These are phyloP conservation scores for Chlorella vulgaris DNA, from an alignment of 139 green algal genomes.

Conservation along the genomic window DNA sequence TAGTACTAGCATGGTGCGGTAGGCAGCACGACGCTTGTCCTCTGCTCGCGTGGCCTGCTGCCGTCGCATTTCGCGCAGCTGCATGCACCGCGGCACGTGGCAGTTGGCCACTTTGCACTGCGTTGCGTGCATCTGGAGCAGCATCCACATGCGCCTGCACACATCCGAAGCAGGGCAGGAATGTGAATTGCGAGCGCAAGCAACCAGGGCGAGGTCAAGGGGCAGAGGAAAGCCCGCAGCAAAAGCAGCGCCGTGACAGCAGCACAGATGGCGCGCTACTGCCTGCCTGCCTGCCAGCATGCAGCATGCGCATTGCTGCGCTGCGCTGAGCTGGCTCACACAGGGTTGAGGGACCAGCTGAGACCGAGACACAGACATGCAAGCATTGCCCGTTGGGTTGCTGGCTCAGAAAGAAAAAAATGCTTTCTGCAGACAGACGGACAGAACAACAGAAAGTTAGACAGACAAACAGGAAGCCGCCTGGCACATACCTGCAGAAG, in stretches of 20 bases:
- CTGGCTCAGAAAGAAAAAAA: too few species aligned
- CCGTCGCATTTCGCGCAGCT: constrained; percentile 87
- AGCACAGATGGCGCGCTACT: neutral
- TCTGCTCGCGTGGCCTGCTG: constrained; percentile 80
- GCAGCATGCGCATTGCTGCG: too few species aligned
- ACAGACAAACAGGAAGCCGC: too few species aligned
- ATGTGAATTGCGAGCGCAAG: neutral
- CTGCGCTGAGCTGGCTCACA: too few species aligned
- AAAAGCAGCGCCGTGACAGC: too few species aligned
- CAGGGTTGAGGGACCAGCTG: too few species aligned
- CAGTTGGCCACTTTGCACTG: constrained; percentile 82
- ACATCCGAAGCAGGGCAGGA: too few species aligned
- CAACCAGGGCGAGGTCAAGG: neutral
- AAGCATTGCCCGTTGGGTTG: too few species aligned
- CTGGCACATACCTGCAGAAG: constrained; percentile 76
- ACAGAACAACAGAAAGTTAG: too few species aligned
- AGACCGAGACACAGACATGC: too few species aligned
- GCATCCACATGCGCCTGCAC: constrained; percentile 88
- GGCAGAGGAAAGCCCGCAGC: too few species aligned
- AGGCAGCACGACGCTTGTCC: constrained; percentile 79
- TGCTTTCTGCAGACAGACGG: too few species aligned
- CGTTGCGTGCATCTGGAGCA: constrained; percentile 95
- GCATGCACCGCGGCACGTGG: constrained; percentile 83
- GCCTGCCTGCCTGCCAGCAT: neutral
- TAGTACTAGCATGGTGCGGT: constrained; percentile 90